phyloP scores from a whole-genome alignment of 2,329 filamentous ascomycete genomes.

The Diaporthe amygdali region DNA sequence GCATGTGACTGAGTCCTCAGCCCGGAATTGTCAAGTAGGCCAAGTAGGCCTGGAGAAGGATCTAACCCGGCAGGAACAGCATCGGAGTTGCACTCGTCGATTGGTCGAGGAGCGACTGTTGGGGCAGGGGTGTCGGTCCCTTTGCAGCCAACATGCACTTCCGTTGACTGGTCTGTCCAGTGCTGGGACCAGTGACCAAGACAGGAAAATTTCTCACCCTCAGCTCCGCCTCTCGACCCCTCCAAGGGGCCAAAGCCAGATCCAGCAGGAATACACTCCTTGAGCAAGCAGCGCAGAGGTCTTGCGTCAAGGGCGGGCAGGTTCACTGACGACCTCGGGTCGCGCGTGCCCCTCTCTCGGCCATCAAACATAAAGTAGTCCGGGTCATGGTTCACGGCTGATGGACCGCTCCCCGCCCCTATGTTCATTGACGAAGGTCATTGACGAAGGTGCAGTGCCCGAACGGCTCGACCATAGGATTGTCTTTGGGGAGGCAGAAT shows the following conservation, averaged over 20 bases:
- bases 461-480: not conserved
- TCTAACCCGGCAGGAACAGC: not conserved
- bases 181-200: not conserved
- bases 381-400: no score
- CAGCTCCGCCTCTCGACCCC: not conserved
- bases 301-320: no score
- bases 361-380: not conserved
- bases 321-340: not conserved
- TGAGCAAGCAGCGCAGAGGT: not conserved
- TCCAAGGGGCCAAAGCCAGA: not conserved
- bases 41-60: not conserved
- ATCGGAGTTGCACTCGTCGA: not conserved
- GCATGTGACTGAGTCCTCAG: not conserved
- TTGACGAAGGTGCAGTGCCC: not conserved
- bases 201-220: not conserved
- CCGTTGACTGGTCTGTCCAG: not conserved
- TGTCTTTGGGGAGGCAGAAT: not conserved
- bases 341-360: not conserved
- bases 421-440: not conserved
- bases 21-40: not conserved
- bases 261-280: not conserved
- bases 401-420: no score
- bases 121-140: not conserved
- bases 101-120: conserved; percentile 2
- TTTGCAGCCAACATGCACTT: conserved; percentile 15